A percentile compares a stretch with the other conserved stretches of the same genome.
phyloP scores from a whole-genome alignment of 2,329 filamentous ascomycete species.

The Diaporthe sp. region DNA sequence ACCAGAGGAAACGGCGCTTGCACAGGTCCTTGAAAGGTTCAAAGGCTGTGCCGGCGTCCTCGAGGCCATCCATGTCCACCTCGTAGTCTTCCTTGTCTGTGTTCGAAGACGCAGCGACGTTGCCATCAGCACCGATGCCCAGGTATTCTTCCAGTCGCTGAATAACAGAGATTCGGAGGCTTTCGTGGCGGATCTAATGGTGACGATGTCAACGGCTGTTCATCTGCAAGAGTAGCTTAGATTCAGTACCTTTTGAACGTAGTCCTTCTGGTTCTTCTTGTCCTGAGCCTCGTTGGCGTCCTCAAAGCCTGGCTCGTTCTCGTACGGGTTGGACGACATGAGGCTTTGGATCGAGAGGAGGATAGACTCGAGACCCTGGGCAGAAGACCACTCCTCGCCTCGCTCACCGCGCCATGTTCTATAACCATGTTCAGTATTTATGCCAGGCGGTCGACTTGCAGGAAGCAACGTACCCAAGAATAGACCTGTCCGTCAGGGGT shows the following conservation, averaged over 20 bases:
- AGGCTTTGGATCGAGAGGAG: conserved; percentile 96
- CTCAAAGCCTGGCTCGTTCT: conserved; percentile 96
- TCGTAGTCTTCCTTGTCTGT: conserved; percentile 57
- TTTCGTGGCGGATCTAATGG: conserved; percentile 87
- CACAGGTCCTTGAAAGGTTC: conserved; percentile 91
- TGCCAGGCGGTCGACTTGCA: conserved; percentile 38
- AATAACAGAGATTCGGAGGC: conserved; percentile 86
- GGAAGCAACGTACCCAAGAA: conserved; percentile 76
- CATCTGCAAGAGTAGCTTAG: background rate
- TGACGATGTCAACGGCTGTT: background rate
- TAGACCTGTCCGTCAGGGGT: conserved; percentile 71
- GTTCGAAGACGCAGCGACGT: conserved; percentile 50
- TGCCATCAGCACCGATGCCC: conserved; percentile 69
- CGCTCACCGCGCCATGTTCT: conserved; percentile 94
- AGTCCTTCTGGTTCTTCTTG: conserved; percentile 80
- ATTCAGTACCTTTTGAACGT: conserved; percentile 78
- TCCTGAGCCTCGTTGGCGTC: conserved; percentile 76
- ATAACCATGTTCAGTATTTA: conserved; percentile 35
- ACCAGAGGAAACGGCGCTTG: conserved; percentile 96
- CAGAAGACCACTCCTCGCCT: conserved; percentile 96
- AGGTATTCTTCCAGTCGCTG: conserved; percentile 86
- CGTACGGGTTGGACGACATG: conserved; percentile 93
- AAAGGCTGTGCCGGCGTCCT: conserved; percentile 71
- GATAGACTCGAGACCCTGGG: conserved; percentile 94
- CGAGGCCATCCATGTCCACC: conserved; percentile 63